A percentile compares a stretch with the other conserved stretches of the same genome.
Conservation (phyloP, 2,329 filamentous ascomycete species). For the Arthroderma uncinatum region DNA sequence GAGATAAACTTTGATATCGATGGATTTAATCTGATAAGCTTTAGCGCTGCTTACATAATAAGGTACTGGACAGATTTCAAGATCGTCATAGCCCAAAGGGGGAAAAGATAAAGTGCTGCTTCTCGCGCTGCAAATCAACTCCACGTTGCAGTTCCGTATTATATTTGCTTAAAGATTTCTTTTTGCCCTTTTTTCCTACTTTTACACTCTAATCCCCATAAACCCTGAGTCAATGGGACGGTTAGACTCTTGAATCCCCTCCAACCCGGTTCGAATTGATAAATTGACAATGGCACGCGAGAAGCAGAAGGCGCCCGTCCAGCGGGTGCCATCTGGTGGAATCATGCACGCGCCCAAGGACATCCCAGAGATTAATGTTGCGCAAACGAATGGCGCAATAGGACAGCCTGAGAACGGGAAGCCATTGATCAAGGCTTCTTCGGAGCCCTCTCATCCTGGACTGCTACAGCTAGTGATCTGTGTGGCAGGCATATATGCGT, state of each 20-base stretch:
- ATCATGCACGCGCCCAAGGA: slow-evolving; percentile 39
- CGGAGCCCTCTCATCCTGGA: slow-evolving; percentile 41
- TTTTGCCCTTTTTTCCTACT: background rate
- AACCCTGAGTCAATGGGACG: background rate
- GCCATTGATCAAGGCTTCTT: slow-evolving; percentile 19
- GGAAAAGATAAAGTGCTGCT: background rate
- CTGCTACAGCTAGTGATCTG: slow-evolving; percentile 68
- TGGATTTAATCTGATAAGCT: background rate
- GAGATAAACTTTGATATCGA: background rate
- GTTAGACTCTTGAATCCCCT: background rate
- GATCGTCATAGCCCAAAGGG: background rate
- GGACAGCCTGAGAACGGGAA: slow-evolving; percentile 13
- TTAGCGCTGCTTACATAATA: background rate
- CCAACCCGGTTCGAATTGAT: background rate
- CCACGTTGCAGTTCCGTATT: background rate
- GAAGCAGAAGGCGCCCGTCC: slow-evolving; percentile 55
- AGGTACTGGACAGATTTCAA: slow-evolving; percentile 7
- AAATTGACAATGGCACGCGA: slow-evolving; percentile 51
- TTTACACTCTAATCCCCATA: background rate
- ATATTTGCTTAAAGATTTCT: background rate
- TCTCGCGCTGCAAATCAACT: background rate
- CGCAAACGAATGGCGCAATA: slow-evolving; percentile 24
- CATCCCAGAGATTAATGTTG: slow-evolving; percentile 20
- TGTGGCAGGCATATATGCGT: slow-evolving; percentile 91
- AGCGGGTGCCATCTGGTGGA: slow-evolving; percentile 56